These are phyloP conservation scores for Metschnikowia amazonensis DNA, from an alignment of 805 yeast genomes.

Conservation along the genomic window DNA sequence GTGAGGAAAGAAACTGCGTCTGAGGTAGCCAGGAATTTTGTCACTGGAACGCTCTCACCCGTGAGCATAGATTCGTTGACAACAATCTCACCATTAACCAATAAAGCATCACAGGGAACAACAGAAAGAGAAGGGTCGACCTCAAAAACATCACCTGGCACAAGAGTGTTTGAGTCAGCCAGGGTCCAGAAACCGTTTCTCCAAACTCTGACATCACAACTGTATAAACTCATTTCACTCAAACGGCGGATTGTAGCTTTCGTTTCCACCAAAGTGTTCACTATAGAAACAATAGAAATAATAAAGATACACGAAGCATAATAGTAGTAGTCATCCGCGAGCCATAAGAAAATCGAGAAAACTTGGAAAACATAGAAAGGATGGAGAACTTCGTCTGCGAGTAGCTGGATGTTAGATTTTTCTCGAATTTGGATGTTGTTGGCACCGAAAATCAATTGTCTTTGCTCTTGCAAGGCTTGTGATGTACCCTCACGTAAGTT, in stretches of 20 bases:
- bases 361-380: slow-evolving; percentile 96
- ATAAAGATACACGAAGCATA: slow-evolving; percentile 90
- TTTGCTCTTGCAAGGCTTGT: slow-evolving; percentile 61
- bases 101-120: slow-evolving; percentile 86
- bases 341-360: slow-evolving; percentile 88
- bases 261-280: slow-evolving; percentile 83
- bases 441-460: slow-evolving; percentile 70
- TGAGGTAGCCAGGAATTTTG: slow-evolving; percentile 65
- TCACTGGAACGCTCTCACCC: slow-evolving; percentile 96
- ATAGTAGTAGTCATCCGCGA: slow-evolving; percentile 86
- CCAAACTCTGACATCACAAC: slow-evolving; percentile 83
- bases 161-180: slow-evolving; percentile 68
- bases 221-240: slow-evolving; percentile 66
- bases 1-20: slow-evolving; percentile 57
- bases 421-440: slow-evolving; percentile 75
- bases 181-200: slow-evolving; percentile 93
- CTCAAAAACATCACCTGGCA: slow-evolving; percentile 95
- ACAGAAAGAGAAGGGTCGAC: slow-evolving; percentile 72
- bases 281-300: slow-evolving; percentile 77
- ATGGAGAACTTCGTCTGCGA: slow-evolving; percentile 85
- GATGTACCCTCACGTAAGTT: slow-evolving; percentile 65
- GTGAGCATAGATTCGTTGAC: slow-evolving; percentile 98
- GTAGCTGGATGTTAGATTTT: slow-evolving; percentile 58
- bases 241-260: slow-evolving; percentile 67
- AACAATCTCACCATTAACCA: slow-evolving; percentile 88